Conservation (phyloP, 2,329 filamentous ascomycete genomes). For the Alternaria consortialis region DNA sequence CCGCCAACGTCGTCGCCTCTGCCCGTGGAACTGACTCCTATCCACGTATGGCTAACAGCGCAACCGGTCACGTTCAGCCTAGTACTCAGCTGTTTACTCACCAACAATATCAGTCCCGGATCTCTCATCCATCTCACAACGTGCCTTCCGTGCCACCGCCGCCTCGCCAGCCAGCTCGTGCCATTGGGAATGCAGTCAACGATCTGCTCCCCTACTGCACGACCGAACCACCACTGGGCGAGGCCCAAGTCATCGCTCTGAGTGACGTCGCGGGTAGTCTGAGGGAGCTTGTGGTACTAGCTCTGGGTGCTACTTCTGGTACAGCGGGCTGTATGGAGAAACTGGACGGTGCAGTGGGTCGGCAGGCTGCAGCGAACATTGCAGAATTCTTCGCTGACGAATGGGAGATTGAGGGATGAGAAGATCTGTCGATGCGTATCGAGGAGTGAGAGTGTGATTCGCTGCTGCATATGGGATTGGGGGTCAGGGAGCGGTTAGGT, state of each 20-base stretch:
- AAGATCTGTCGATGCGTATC: no score
- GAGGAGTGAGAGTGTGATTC: neutral
- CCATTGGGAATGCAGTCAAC: slow-evolving; percentile 18
- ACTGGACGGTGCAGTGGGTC: slow-evolving; percentile 37
- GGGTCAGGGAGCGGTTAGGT: neutral
- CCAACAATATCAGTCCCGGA: neutral
- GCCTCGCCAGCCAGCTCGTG: neutral
- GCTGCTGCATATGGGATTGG: neutral
- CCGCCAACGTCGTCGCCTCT: neutral
- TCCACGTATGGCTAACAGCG: neutral
- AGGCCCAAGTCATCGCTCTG: slow-evolving; percentile 39
- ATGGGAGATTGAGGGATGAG: slow-evolving; percentile 37
- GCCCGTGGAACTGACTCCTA: slow-evolving; percentile 14
- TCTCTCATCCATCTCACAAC: neutral
- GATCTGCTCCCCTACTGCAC: slow-evolving; percentile 47
- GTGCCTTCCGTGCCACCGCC: slow-evolving; percentile 1
- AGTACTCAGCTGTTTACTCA: neutral
- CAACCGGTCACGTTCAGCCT: neutral
- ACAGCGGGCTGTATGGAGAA: slow-evolving; percentile 15
- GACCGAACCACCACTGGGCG: slow-evolving; percentile 24
- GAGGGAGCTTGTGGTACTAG: slow-evolving; percentile 42
- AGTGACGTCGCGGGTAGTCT: slow-evolving; percentile 47
- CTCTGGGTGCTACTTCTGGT: slow-evolving; percentile 32
- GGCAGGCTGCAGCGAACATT: slow-evolving; percentile 27
- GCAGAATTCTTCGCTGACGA: slow-evolving; percentile 47